Evolutionary conservation across 2,329 filamentous ascomycete genomes (phyloP).

Genomic region (Tolypocladium paradoxum): DNA sequence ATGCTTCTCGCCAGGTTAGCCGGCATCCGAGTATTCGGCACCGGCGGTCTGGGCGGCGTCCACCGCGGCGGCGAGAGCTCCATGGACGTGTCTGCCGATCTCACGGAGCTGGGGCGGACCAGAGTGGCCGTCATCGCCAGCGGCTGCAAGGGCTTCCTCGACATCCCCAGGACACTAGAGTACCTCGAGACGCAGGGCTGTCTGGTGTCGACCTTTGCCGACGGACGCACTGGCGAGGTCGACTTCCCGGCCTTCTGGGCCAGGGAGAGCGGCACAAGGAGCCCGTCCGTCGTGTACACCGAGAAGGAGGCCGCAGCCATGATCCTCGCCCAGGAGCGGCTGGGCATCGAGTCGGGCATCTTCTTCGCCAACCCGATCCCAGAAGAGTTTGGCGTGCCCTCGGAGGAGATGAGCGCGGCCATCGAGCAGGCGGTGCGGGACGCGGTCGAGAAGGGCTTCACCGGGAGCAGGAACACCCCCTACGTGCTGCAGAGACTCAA

Average conservation of each 20-base stretch:
- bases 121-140: slow-evolving; percentile 80
- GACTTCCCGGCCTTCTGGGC: slow-evolving; percentile 93
- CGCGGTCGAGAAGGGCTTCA: slow-evolving; percentile 52
- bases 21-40: slow-evolving; percentile 87
- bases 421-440: slow-evolving; percentile 59
- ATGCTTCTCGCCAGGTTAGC: slow-evolving; percentile 82
- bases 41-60: slow-evolving; percentile 87
- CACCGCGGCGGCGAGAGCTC: slow-evolving; percentile 78
- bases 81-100: slow-evolving; percentile 90
- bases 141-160: slow-evolving; percentile 92
- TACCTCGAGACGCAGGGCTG: slow-evolving; percentile 62
- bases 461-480: slow-evolving; percentile 72
- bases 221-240: slow-evolving; percentile 59
- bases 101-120: slow-evolving; percentile 86
- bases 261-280: slow-evolving; percentile 71
- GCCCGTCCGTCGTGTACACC: slow-evolving; percentile 62
- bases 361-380: slow-evolving; percentile 87
- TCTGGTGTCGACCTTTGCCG: slow-evolving; percentile 79
- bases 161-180: slow-evolving; percentile 83
- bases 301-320: slow-evolving; percentile 84
- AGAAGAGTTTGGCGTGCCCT: slow-evolving; percentile 55
- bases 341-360: slow-evolving; percentile 67
- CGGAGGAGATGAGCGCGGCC: slow-evolving; percentile 56
- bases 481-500: slow-evolving; percentile 72
- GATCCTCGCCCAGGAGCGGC: slow-evolving; percentile 63